These are phyloP conservation scores for Pyronema domesticum DNA, from an alignment of 495 filamentous ascomycete genomes.

Conservation along the genomic window DNA sequence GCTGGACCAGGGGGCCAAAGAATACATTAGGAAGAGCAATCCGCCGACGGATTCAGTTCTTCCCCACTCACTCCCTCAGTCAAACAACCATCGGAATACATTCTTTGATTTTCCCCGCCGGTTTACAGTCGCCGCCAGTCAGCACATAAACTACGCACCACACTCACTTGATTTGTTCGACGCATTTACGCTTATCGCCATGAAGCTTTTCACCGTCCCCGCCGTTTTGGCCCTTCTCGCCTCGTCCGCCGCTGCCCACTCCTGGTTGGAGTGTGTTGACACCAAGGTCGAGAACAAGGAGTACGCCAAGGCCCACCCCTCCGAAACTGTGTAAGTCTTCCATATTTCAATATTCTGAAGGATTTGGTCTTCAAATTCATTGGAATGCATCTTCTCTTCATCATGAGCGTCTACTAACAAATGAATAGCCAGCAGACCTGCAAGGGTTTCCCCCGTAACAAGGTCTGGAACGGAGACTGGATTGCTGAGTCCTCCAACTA, in stretches of 20 bases:
- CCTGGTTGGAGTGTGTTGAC: slow-evolving; percentile 23
- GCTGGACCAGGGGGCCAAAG: not conserved
- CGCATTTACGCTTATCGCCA: not conserved
- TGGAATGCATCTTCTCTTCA: not conserved
- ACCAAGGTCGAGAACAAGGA: slow-evolving; percentile 13
- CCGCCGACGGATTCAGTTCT: not conserved
- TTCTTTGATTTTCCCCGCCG: slow-evolving; percentile 1
- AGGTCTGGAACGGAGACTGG: slow-evolving; percentile 13
- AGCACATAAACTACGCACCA: not conserved
- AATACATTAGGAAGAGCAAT: not conserved
- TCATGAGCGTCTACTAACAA: not conserved
- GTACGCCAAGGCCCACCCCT: slow-evolving; percentile 9
- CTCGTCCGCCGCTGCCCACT: slow-evolving; percentile 14
- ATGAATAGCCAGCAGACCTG: slow-evolving; percentile 6
- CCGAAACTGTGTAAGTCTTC: not conserved
- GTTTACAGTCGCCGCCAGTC: not conserved
- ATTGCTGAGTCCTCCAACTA: slow-evolving; percentile 20
- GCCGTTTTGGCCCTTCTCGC: slow-evolving; percentile 12
- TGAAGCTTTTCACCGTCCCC: not conserved
- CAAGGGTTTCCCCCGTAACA: slow-evolving; percentile 14
- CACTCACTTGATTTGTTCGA: not conserved
- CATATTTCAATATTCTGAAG: too few species aligned
- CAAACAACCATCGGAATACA: not conserved
- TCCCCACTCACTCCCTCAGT: not conserved
- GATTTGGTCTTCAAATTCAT: not conserved